Conservation (phyloP, 805 yeast genomes). For the Sporopachydermia quercuum region DNA sequence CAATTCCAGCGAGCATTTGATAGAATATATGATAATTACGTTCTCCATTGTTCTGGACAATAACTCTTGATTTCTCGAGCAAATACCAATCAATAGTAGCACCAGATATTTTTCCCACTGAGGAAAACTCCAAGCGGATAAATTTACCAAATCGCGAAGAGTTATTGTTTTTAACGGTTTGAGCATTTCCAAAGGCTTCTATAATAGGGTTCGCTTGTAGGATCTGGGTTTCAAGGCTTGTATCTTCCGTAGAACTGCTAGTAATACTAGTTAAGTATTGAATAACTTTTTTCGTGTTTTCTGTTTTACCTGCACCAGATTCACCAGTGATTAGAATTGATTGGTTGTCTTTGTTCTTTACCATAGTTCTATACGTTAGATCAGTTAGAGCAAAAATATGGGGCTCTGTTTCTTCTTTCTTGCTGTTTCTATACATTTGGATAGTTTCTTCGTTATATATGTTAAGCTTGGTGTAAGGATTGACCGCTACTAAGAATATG, state of each 20-base stretch:
- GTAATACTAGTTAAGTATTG: constrained; percentile 81
- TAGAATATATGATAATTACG: constrained; percentile 91
- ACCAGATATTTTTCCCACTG: constrained; percentile 54
- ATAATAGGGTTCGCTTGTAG: constrained; percentile 89
- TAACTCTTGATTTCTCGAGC: constrained; percentile 85
- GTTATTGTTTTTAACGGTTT: constrained; percentile 84
- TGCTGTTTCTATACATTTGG: constrained; percentile 35
- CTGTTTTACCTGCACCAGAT: constrained; percentile 98
- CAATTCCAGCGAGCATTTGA: constrained; percentile 62
- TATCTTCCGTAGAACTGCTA: constrained; percentile 16
- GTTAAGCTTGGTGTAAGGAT: constrained; percentile 69
- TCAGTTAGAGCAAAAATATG: constrained; percentile 89
- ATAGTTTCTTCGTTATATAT: constrained; percentile 52
- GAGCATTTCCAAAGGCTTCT: constrained; percentile 95
- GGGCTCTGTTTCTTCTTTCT: constrained; percentile 41
- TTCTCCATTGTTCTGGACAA: constrained; percentile 57
- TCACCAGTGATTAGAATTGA: constrained; percentile 96
- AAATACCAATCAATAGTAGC: constrained; percentile 93
- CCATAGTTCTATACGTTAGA: constrained; percentile 63
- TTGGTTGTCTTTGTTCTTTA: constrained; percentile 61
- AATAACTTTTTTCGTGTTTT: constrained; percentile 86
- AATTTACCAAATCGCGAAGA: constrained; percentile 96
- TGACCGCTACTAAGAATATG: constrained; percentile 83
- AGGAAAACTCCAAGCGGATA: constrained; percentile 66
- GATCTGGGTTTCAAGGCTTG: constrained; percentile 67